These are phyloP conservation scores for Dioscorea dumetorum DNA, from an alignment of 106 monocot genomes.

Conservation along the genomic window DNA sequence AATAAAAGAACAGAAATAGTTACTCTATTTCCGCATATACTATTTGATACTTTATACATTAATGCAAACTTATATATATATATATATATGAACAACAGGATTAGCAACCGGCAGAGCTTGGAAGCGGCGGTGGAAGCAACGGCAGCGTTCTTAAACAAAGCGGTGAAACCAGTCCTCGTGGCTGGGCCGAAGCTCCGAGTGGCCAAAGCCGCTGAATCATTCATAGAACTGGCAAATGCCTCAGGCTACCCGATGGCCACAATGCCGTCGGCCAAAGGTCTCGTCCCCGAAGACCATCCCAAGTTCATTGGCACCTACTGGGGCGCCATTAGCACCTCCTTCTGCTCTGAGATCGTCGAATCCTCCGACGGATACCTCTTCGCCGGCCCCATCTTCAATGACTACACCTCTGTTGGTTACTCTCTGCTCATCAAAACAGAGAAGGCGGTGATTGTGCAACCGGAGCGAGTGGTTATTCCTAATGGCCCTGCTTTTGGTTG, in stretches of 20 bases:
- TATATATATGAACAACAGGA: neutral
- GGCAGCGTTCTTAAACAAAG: constrained; percentile 31
- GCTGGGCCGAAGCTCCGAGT: constrained; percentile 33
- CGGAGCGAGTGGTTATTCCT: constrained; percentile 26
- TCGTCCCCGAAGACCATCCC: constrained; percentile 29
- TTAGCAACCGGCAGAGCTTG: constrained; percentile 13
- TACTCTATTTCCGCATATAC: too few relatives aligned
- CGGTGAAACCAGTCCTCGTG: constrained; percentile 41
- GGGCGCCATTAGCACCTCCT: constrained; percentile 40
- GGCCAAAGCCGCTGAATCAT: constrained; percentile 26
- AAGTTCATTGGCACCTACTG: constrained; percentile 49
- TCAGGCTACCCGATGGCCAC: constrained; percentile 26
- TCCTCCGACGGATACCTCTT: constrained; percentile 42
- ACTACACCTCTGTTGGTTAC: constrained; percentile 45
- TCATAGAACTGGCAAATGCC: constrained; percentile 27
- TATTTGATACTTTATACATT: too few relatives aligned
- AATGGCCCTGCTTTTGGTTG: constrained; percentile 42
- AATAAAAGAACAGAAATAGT: too few relatives aligned
- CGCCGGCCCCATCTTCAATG: constrained; percentile 38
- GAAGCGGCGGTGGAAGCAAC: constrained; percentile 41
- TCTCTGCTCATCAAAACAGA: constrained; percentile 46
- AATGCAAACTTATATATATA: too few relatives aligned
- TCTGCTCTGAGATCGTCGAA: constrained; percentile 48
- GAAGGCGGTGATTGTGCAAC: constrained; percentile 43
- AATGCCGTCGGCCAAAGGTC: constrained; percentile 43